These are phyloP conservation scores for Chenopodium suecicum DNA, from an alignment of 148 eudicot genomes.

Conservation along the genomic window DNA sequence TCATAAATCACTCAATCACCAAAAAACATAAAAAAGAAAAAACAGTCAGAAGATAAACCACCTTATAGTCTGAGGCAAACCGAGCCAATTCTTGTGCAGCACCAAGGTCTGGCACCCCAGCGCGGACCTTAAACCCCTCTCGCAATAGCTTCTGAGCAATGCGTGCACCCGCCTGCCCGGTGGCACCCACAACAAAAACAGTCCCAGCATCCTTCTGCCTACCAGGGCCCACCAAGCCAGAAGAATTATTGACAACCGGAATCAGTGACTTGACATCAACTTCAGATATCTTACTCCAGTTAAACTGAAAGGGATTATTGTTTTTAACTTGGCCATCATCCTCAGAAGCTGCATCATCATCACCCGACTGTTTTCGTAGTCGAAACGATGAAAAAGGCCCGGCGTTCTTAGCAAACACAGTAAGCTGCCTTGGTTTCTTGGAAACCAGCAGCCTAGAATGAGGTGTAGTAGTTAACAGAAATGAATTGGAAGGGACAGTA, in stretches of 20 bases:
- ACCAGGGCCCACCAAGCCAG: conserved; percentile 34
- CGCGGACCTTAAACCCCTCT: conserved; percentile 77
- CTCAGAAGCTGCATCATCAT: conserved; percentile 10
- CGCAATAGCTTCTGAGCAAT: conserved; percentile 66
- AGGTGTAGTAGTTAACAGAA: conserved; percentile 52
- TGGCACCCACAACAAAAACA: conserved; percentile 89
- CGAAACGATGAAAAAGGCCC: conserved; percentile 34
- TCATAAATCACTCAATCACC: neutral
- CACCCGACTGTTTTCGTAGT: conserved; percentile 29
- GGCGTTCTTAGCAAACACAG: conserved; percentile 45
- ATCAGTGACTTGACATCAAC: conserved; percentile 63
- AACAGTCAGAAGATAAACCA: conserved; percentile 15
- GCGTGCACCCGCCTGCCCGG: conserved; percentile 73
- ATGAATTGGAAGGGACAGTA: conserved; percentile 58
- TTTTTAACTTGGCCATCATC: conserved; percentile 12
- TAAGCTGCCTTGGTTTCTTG: conserved; percentile 31
- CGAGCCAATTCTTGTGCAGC: conserved; percentile 89
- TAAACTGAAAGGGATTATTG: conserved; percentile 48
- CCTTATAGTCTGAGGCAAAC: conserved; percentile 78
- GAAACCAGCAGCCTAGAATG: conserved; percentile 34
- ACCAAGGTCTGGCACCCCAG: conserved; percentile 85
- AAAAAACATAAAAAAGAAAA: neutral
- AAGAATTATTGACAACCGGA: conserved; percentile 46
- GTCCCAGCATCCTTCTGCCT: conserved; percentile 76
- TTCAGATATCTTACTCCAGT: conserved; percentile 55